Percentiles rank a stretch among this genome's conserved stretches.
Evolutionary conservation across 2,329 filamentous ascomycete species (phyloP).

Genomic region (Emergomyces pasteurianus): DNA sequence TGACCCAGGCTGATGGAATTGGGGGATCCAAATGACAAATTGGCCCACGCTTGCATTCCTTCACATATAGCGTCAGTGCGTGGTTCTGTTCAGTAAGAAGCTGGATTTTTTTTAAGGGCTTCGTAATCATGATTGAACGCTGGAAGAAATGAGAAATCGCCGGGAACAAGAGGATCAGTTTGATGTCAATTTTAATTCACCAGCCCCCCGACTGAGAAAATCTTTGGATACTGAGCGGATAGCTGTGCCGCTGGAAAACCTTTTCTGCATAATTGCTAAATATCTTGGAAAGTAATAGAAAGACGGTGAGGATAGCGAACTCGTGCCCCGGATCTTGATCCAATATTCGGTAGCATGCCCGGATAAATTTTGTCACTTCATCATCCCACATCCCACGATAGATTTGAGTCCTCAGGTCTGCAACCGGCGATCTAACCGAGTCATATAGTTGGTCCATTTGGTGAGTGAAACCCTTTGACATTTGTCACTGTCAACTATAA

Average conservation of each 20-base stretch:
- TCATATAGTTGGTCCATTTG: slow-evolving; percentile 13
- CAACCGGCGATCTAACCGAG: slow-evolving; percentile 18
- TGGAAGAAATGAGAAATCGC: slow-evolving; percentile 30
- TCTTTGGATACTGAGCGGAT: slow-evolving; percentile 18
- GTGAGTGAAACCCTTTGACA: slow-evolving; percentile 13
- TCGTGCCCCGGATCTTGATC: slow-evolving; percentile 14
- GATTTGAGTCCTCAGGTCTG: slow-evolving; percentile 28
- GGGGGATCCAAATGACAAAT: slow-evolving; percentile 30
- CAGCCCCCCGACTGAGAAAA: too few relatives aligned
- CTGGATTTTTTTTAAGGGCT: slow-evolving; percentile 25
- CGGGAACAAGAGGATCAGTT: slow-evolving; percentile 26
- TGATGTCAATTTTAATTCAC: slow-evolving; percentile 20
- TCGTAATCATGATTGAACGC: slow-evolving; percentile 19
- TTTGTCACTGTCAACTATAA: slow-evolving; percentile 25
- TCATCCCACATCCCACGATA: slow-evolving; percentile 21
- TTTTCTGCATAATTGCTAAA: slow-evolving; percentile 24
- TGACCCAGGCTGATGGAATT: slow-evolving; percentile 28
- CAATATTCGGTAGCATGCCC: slow-evolving; percentile 14
- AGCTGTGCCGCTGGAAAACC: slow-evolving; percentile 16
- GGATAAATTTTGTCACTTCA: slow-evolving; percentile 19
- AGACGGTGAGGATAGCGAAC: slow-evolving; percentile 22
- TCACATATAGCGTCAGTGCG: slow-evolving; percentile 18
- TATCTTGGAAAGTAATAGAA: slow-evolving; percentile 29
- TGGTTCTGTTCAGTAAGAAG: slow-evolving; percentile 26
- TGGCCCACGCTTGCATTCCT: slow-evolving; percentile 22